Evolutionary conservation across 2,329 filamentous ascomycete genomes (phyloP).

Genomic region (Tolypocladium paradoxum): DNA sequence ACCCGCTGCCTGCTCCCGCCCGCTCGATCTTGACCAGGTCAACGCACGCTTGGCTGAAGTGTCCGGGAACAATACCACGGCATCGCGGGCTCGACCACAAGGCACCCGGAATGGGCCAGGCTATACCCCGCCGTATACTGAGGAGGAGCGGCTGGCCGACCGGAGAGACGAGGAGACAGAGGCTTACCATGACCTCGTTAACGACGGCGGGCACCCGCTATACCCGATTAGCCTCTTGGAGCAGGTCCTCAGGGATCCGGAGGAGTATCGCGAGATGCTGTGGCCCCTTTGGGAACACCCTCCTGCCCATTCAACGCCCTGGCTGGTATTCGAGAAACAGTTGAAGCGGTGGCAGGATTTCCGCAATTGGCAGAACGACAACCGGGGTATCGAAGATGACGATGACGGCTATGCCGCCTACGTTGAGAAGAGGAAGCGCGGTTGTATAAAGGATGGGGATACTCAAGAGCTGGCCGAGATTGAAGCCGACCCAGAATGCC

Average conservation of each 20-base stretch:
- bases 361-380: not conserved
- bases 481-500: constrained; percentile 5
- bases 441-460: not conserved
- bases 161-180: constrained; percentile 8
- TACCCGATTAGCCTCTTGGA: constrained; percentile 16
- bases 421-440: not conserved
- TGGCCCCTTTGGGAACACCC: not conserved
- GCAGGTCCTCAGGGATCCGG: constrained; percentile 11
- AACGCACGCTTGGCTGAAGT: constrained; percentile 8
- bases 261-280: constrained; percentile 15
- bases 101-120: not conserved
- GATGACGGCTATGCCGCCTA: not conserved
- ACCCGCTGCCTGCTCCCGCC: not conserved
- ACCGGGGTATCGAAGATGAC: not conserved
- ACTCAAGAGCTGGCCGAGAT: not conserved
- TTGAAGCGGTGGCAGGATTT: not conserved
- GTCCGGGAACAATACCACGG: not conserved
- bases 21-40: constrained; percentile 10
- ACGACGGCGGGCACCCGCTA: constrained; percentile 18
- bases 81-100: not conserved
- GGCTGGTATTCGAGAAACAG: not conserved
- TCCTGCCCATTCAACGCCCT: not conserved
- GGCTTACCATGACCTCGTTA: constrained; percentile 17
- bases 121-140: not conserved
- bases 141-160: not conserved